These are phyloP conservation scores for Aureobasidium sp. DNA, from an alignment of 2,329 filamentous ascomycete genomes.

Conservation along the genomic window DNA sequence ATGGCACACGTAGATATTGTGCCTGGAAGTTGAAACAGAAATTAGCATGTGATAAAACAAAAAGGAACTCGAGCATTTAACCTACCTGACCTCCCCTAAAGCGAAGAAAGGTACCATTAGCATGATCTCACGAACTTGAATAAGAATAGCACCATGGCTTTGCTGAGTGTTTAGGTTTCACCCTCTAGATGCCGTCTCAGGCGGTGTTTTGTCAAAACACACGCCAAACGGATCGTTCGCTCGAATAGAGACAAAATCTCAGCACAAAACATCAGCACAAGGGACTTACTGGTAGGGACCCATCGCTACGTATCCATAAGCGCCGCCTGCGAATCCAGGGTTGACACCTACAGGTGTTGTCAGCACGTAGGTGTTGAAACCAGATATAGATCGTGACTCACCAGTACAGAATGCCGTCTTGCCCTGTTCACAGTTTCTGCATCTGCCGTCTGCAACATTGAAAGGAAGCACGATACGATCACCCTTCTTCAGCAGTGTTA, in stretches of 20 bases:
- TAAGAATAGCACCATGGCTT: too few relatives aligned
- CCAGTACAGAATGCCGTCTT: conserved; percentile 60
- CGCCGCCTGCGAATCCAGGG: conserved; percentile 53
- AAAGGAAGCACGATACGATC: conserved; percentile 60
- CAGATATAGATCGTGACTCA: background rate
- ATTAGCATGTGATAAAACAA: too few relatives aligned
- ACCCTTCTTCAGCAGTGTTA: conserved; percentile 55
- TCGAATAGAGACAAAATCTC: too few relatives aligned
- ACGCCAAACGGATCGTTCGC: too few relatives aligned
- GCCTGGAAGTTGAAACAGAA: conserved; percentile 29
- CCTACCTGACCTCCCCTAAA: conserved; percentile 44
- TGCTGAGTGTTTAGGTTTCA: too few relatives aligned
- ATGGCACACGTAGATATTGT: conserved; percentile 58
- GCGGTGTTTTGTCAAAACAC: too few relatives aligned
- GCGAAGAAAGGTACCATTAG: too few relatives aligned
- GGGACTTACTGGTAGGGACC: too few relatives aligned
- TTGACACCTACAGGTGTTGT: conserved; percentile 36
- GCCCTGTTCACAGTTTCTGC: conserved; percentile 58
- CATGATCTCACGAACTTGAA: too few relatives aligned
- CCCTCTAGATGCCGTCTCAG: too few relatives aligned
- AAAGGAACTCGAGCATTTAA: too few relatives aligned
- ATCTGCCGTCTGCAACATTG: conserved; percentile 58
- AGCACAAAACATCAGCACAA: too few relatives aligned
- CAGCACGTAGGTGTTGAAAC: background rate
- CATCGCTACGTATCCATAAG: conserved; percentile 46